Conservation (phyloP, 1,284 basidiomycete genomes). For the Apiotrichum laibachii region DNA sequence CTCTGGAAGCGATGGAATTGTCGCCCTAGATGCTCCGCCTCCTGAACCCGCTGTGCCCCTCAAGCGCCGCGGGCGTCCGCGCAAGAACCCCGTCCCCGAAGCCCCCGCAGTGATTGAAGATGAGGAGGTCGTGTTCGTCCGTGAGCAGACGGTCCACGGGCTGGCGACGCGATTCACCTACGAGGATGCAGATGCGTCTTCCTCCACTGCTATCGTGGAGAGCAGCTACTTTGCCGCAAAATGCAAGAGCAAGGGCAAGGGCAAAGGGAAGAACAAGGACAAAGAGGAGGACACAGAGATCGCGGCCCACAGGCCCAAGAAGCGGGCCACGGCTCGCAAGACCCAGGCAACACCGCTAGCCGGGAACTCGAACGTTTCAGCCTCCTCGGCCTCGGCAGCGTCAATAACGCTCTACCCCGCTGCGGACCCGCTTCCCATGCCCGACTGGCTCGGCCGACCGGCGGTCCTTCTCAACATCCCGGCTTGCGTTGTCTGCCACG, state of each 20-base stretch:
- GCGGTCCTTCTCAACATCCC: slow-evolving; percentile 25
- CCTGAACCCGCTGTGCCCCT: neutral
- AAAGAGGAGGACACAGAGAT: slow-evolving; percentile 55
- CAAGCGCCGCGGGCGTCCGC: slow-evolving; percentile 6
- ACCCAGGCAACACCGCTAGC: neutral
- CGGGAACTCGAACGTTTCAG: neutral
- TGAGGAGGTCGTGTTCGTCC: slow-evolving; percentile 21
- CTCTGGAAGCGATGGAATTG: neutral
- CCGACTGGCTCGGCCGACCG: slow-evolving; percentile 38
- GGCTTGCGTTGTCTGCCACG: slow-evolving; percentile 36
- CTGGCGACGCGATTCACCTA: slow-evolving; percentile 12
- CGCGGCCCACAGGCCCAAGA: slow-evolving; percentile 41
- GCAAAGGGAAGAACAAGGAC: slow-evolving; percentile 37
- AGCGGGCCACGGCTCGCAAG: no score
- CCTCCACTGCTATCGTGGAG: no score
- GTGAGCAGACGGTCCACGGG: slow-evolving; percentile 5
- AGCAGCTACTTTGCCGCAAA: no score
- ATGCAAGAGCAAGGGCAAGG: no score
- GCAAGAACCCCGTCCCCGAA: neutral
- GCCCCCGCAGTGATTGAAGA: slow-evolving; percentile 8
- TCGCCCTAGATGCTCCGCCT: neutral
- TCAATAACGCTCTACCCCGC: slow-evolving; percentile 2
- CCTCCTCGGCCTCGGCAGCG: neutral
- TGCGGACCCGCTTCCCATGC: slow-evolving; percentile 19
- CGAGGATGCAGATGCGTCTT: slow-evolving; percentile 9